Conservation (phyloP, 2,329 filamentous ascomycete genomes). For the Lizonia empirigonia region DNA sequence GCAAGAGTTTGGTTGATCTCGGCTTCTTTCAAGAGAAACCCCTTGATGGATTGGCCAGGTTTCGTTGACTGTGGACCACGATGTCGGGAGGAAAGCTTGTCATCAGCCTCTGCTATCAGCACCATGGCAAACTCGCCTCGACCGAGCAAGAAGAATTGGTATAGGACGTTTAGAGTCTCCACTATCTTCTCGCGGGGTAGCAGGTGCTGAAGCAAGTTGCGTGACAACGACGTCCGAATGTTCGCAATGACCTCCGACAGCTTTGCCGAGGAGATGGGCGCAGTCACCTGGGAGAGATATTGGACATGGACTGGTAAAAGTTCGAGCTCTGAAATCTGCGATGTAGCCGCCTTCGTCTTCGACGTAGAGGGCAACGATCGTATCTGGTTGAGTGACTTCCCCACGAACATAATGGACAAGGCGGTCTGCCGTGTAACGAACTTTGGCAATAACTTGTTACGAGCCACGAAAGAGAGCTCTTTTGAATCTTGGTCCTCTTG, state of each 20-base stretch:
- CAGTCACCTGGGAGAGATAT: slow-evolving; percentile 69
- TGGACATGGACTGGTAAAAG: slow-evolving; percentile 72
- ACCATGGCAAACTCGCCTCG: slow-evolving; percentile 91
- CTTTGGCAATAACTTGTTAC: slow-evolving; percentile 68
- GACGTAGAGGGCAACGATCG: slow-evolving; percentile 51
- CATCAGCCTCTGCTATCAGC: slow-evolving; percentile 83
- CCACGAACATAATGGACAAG: slow-evolving; percentile 86
- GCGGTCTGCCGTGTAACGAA: slow-evolving; percentile 79
- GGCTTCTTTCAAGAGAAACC: slow-evolving; percentile 79
- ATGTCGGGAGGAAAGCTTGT: slow-evolving; percentile 76
- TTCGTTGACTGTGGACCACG: slow-evolving; percentile 49
- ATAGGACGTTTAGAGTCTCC: slow-evolving; percentile 75
- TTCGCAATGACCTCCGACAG: slow-evolving; percentile 74
- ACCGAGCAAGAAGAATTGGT: slow-evolving; percentile 85
- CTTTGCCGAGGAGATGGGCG: slow-evolving; percentile 73
- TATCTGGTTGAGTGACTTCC: slow-evolving; percentile 85
- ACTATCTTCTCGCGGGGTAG: slow-evolving; percentile 78
- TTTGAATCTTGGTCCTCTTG: slow-evolving; percentile 43
- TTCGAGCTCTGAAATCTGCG: slow-evolving; percentile 56
- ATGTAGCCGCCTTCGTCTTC: slow-evolving; percentile 33
- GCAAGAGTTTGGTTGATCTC: slow-evolving; percentile 79
- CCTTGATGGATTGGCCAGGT: slow-evolving; percentile 60
- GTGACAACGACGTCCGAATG: slow-evolving; percentile 81
- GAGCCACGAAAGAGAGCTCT: slow-evolving; percentile 37
- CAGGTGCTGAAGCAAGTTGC: slow-evolving; percentile 80